These are phyloP conservation scores for Boletus speciosus DNA, from an alignment of 768 basidiomycete species.

Conservation along the genomic window DNA sequence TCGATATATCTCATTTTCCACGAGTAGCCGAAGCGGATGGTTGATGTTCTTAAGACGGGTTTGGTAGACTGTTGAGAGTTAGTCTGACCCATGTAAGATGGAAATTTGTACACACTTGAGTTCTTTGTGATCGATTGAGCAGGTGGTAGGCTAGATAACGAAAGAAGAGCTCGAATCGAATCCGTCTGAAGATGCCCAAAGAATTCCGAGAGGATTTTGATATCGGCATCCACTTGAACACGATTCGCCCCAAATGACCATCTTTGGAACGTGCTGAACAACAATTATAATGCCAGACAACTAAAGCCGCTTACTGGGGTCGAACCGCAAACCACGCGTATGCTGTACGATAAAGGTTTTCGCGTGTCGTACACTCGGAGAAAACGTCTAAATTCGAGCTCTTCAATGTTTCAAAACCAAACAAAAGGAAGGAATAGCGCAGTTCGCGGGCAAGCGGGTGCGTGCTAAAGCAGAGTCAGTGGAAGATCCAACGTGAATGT, in stretches of 20 bases:
- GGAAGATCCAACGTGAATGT: neutral
- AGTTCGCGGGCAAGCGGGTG: conserved; percentile 90
- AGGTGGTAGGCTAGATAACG: conserved; percentile 61
- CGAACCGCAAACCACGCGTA: conserved; percentile 91
- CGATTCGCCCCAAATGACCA: conserved; percentile 97
- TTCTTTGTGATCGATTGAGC: conserved; percentile 42
- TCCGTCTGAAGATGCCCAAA: conserved; percentile 74
- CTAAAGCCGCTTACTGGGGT: conserved; percentile 69
- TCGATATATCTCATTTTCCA: conserved; percentile 87
- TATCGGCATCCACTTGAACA: conserved; percentile 84
- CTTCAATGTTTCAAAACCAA: conserved; percentile 89
- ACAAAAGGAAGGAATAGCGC: conserved; percentile 85
- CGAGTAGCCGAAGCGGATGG: conserved; percentile 73
- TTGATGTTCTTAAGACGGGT: conserved; percentile 63
- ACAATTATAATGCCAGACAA: neutral
- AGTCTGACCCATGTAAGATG: neutral
- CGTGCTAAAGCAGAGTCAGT: conserved; percentile 49
- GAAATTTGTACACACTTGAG: conserved; percentile 35
- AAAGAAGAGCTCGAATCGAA: conserved; percentile 51
- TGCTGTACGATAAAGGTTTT: conserved; percentile 72
- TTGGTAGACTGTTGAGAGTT: conserved; percentile 45
- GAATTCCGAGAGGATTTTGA: conserved; percentile 85
- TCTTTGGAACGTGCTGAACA: conserved; percentile 38
- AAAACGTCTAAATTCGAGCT: conserved; percentile 82
- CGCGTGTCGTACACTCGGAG: conserved; percentile 73